phyloP scores from a whole-genome alignment of 2,329 filamentous ascomycete species.

The Lachnellula occidentalis region DNA sequence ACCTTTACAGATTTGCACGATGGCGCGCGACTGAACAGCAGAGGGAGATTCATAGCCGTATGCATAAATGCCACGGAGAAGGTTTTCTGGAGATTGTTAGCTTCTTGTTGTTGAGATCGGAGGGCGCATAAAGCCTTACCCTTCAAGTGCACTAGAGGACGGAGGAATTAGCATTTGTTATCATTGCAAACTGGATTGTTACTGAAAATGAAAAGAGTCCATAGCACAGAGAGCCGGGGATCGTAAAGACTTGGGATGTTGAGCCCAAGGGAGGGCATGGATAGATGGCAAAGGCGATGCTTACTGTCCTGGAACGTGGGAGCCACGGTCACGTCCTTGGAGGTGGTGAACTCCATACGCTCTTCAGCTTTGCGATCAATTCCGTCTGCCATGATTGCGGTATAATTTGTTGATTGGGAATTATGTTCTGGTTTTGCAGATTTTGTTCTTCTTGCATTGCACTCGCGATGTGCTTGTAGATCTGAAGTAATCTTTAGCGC shows the following conservation, averaged over 20 bases:
- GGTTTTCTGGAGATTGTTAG: conserved; percentile 59
- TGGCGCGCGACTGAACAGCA: conserved; percentile 93
- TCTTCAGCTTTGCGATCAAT: conserved; percentile 92
- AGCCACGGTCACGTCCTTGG: conserved; percentile 93
- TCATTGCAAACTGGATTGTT: background rate
- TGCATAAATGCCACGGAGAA: conserved; percentile 94
- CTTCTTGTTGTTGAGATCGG: background rate
- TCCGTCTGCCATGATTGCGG: conserved; percentile 69
- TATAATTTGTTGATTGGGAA: conserved; percentile 3
- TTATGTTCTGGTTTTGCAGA: conserved; percentile 1
- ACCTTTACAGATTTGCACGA: conserved; percentile 98
- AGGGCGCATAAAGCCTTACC: conserved; percentile 36
- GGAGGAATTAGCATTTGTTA: background rate
- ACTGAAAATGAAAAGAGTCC: no score
- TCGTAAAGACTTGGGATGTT: background rate
- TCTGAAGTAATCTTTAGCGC: background rate
- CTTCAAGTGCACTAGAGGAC: conserved; percentile 70
- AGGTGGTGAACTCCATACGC: conserved; percentile 96
- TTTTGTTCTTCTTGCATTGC: background rate
- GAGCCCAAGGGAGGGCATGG: background rate
- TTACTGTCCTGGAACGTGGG: conserved; percentile 74
- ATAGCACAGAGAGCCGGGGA: background rate
- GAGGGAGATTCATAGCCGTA: conserved; percentile 99
- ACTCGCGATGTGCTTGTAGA: background rate
- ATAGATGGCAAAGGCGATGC: conserved; percentile 33